Conservation (phyloP, 1,284 basidiomycete genomes). For the Tremellales sp. region DNA sequence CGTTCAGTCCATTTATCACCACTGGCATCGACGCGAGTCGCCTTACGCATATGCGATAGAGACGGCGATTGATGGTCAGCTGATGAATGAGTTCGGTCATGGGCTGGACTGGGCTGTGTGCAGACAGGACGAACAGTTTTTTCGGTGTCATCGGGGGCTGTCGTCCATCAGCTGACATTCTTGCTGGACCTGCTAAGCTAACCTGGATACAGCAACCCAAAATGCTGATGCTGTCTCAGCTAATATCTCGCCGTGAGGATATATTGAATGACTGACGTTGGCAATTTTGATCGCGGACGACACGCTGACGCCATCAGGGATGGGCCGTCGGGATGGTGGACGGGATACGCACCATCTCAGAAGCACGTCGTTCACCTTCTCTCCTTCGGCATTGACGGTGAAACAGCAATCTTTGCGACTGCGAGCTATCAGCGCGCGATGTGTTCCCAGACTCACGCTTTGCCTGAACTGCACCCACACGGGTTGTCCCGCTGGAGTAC, state of each 20-base stretch:
- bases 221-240: slow-evolving; percentile 32
- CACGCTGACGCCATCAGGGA: slow-evolving; percentile 35
- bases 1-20: not conserved
- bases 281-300: slow-evolving; percentile 38
- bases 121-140: too few species aligned
- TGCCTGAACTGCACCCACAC: slow-evolving; percentile 43
- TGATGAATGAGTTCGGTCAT: not conserved
- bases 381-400: slow-evolving; percentile 24
- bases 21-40: too few species aligned
- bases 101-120: too few species aligned
- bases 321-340: not conserved
- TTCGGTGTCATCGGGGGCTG: slow-evolving; percentile 29
- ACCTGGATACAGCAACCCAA: slow-evolving; percentile 43
- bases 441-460: slow-evolving; percentile 14
- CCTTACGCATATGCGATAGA: slow-evolving; percentile 42
- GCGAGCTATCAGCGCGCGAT: slow-evolving; percentile 10
- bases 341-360: slow-evolving; percentile 33
- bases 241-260: not conserved
- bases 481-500: slow-evolving; percentile 47
- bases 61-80: slow-evolving; percentile 18
- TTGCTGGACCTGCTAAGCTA: slow-evolving; percentile 2
- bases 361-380: slow-evolving; percentile 19
- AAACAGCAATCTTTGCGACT: slow-evolving; percentile 27
- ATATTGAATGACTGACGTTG: slow-evolving; percentile 29
- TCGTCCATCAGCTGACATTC: not conserved